phyloP scores from a whole-genome alignment of 495 filamentous ascomycete species.

The Talaromyces borbonicus region DNA sequence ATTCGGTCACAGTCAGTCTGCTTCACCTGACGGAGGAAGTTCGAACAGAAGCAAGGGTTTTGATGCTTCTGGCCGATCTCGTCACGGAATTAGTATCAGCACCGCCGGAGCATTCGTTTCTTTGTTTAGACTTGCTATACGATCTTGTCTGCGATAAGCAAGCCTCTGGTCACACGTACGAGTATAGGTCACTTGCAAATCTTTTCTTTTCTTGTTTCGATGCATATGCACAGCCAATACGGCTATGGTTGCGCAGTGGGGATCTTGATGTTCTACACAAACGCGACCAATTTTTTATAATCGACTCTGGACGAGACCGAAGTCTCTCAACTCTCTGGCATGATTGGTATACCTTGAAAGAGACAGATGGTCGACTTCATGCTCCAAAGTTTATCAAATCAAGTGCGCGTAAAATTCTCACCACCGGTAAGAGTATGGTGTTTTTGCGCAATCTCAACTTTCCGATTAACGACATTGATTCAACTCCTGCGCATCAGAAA shows the following conservation, averaged over 20 bases:
- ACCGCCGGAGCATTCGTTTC: slow-evolving; percentile 33
- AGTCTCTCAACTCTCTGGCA: slow-evolving; percentile 64
- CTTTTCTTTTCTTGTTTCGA: slow-evolving; percentile 79
- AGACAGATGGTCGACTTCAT: slow-evolving; percentile 41
- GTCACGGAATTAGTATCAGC: slow-evolving; percentile 19
- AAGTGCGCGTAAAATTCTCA: slow-evolving; percentile 62
- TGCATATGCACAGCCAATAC: slow-evolving; percentile 70
- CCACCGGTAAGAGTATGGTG: slow-evolving; percentile 77
- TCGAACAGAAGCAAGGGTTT: slow-evolving; percentile 37
- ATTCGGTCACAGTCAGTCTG: slow-evolving; percentile 39
- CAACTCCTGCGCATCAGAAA: slow-evolving; percentile 23
- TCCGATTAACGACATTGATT: slow-evolving; percentile 11
- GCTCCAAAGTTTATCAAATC: slow-evolving; percentile 66
- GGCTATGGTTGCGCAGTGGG: slow-evolving; percentile 78
- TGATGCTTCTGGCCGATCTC: slow-evolving; percentile 44
- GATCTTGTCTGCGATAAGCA: slow-evolving; percentile 58
- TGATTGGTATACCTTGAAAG: slow-evolving; percentile 57
- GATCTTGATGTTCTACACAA: slow-evolving; percentile 52
- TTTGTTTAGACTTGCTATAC: slow-evolving; percentile 65
- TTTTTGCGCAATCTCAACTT: slow-evolving; percentile 57
- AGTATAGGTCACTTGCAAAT: slow-evolving; percentile 49
- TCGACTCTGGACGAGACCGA: slow-evolving; percentile 41
- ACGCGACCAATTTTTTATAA: slow-evolving; percentile 68
- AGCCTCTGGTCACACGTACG: slow-evolving; percentile 48
- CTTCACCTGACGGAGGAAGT: slow-evolving; percentile 54